phyloP scores from a whole-genome alignment of 768 basidiomycete genomes.

The Leccinum sublutescens region DNA sequence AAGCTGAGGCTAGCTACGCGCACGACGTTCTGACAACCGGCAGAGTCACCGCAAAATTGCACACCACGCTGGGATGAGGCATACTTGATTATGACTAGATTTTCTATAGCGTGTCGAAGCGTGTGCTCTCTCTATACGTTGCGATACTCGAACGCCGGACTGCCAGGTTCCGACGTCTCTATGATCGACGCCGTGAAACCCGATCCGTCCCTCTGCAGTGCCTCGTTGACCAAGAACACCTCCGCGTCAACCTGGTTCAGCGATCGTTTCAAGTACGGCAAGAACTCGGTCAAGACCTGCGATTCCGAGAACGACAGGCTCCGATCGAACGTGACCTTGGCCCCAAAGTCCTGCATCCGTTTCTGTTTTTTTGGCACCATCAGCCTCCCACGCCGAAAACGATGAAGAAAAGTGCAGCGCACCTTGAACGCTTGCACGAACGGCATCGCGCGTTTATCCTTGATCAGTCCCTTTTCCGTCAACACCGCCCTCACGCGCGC shows the following conservation, averaged over 20 bases:
- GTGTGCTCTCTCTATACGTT: slow-evolving; percentile 47
- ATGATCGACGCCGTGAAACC: slow-evolving; percentile 71
- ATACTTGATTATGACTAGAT: too few species aligned
- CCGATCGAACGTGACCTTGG: slow-evolving; percentile 60
- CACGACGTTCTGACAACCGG: too few species aligned
- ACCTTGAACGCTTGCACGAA: slow-evolving; percentile 36
- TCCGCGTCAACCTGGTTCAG: slow-evolving; percentile 70
- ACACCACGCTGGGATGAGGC: too few species aligned
- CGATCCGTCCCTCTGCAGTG: slow-evolving; percentile 47
- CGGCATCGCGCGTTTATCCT: too few species aligned
- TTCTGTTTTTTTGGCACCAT: slow-evolving; percentile 45
- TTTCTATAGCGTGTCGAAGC: too few species aligned
- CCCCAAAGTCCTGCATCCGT: slow-evolving; percentile 48
- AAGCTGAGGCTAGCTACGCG: too few species aligned
- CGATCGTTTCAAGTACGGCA: slow-evolving; percentile 80
- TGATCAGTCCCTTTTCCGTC: too few species aligned
- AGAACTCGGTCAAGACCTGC: slow-evolving; percentile 62
- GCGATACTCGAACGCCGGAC: slow-evolving; percentile 83
- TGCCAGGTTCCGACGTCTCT: slow-evolving; percentile 82
- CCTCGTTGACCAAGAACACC: slow-evolving; percentile 68
- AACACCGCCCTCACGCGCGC: too few species aligned
- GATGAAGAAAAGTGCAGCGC: slow-evolving; percentile 9
- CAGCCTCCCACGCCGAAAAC: background rate
- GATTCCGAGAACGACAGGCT: slow-evolving; percentile 81
- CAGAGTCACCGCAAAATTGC: background rate